These are phyloP conservation scores for Lolium multiflorum DNA, from an alignment of 176 grass and related monocot species.

Conservation along the genomic window DNA sequence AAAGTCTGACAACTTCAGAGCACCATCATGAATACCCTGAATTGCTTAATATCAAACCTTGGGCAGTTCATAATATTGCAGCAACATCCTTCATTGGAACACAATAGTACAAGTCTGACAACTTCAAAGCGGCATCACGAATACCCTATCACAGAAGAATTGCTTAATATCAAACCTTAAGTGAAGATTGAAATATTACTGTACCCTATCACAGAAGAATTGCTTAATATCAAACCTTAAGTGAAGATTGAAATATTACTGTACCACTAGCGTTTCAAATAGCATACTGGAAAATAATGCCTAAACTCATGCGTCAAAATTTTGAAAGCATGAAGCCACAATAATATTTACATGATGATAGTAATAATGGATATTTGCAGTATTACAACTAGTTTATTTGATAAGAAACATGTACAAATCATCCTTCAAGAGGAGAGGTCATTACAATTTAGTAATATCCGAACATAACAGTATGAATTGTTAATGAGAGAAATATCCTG, in stretches of 20 bases:
- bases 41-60: too few relatives aligned
- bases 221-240: slow-evolving; percentile 36
- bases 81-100: too few relatives aligned
- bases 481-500: neutral
- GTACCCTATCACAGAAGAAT: slow-evolving; percentile 59
- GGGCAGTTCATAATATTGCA: too few relatives aligned
- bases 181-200: slow-evolving; percentile 19
- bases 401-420: neutral
- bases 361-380: slow-evolving; percentile 13
- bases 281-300: neutral
- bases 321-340: slow-evolving; percentile 2
- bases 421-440: slow-evolving; percentile 25
- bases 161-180: slow-evolving; percentile 36
- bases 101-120: too few relatives aligned
- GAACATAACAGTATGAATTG: neutral
- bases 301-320: neutral
- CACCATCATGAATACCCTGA: too few relatives aligned
- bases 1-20: too few relatives aligned
- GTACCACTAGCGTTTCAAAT: neutral
- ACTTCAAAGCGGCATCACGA: too few relatives aligned
- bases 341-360: slow-evolving; percentile 22
- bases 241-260: slow-evolving; percentile 19
- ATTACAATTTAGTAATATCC: neutral
- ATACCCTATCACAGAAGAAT: slow-evolving; percentile 61
- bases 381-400: slow-evolving; percentile 23